These are phyloP conservation scores for Elsinoe australis DNA, from an alignment of 2,329 filamentous ascomycete genomes.

Conservation along the genomic window DNA sequence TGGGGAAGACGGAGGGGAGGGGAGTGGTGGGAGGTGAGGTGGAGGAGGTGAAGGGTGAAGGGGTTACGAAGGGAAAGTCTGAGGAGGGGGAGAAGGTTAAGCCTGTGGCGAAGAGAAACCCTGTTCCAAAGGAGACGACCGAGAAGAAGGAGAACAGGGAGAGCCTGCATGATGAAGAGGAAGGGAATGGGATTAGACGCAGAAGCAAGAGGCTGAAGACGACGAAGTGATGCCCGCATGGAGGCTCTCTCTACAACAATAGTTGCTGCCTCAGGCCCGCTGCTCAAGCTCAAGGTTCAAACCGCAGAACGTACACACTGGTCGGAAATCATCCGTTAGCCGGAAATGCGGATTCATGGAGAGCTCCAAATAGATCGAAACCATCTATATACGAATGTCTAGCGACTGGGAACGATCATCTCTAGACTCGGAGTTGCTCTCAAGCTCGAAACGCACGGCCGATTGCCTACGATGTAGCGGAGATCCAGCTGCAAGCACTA, in stretches of 20 bases:
- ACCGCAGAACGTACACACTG: neutral
- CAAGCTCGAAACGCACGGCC: too few relatives aligned
- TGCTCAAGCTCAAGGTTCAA: neutral
- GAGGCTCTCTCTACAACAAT: too few relatives aligned
- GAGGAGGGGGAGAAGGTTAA: neutral
- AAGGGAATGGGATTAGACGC: neutral
- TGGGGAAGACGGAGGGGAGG: constrained; percentile 43
- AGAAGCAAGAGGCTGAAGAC: constrained; percentile 11
- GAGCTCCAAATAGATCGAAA: too few relatives aligned
- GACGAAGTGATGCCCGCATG: neutral
- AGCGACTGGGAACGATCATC: too few relatives aligned
- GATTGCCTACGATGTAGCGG: too few relatives aligned
- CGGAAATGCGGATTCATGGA: too few relatives aligned
- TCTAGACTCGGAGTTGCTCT: too few relatives aligned
- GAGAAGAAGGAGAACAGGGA: neutral
- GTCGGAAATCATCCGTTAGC: too few relatives aligned
- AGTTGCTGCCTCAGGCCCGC: neutral
- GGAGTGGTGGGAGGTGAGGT: neutral
- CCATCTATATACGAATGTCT: too few relatives aligned
- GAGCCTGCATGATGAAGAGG: neutral
- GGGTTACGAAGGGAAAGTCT: neutral
- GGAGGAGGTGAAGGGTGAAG: neutral
- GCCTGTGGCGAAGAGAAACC: neutral
- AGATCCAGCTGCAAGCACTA: too few relatives aligned
- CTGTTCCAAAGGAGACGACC: neutral